Base-by-base conservation (phyloP, 2,329 filamentous ascomycete genomes). In the Pseudocercospora fuligena region DNA sequence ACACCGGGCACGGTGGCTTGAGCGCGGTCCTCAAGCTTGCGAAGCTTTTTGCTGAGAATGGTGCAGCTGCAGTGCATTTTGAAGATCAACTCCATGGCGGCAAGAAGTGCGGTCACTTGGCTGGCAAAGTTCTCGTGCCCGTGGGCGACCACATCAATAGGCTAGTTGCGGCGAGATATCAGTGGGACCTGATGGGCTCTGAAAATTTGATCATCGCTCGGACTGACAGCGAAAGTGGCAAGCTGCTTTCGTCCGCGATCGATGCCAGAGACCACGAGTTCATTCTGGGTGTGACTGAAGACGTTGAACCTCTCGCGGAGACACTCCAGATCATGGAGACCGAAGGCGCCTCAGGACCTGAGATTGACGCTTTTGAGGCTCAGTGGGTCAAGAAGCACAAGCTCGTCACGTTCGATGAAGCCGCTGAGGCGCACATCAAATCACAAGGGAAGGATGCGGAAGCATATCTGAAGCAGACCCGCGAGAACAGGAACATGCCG, bases 1-100 rank as follows among this genome's bases (percentile, higher is more conserved):
- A 99, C 79, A 98, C 94, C 11, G 95, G 88, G 25, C 95, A 98
- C 77, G 95, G 95, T 63, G 95, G 95, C 12, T 84, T 98, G 43
- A 94, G 93, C 1, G 92, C 95, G 0, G 94, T 99, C 2, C 85
- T 98, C 71, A 99, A 99, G 84, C 87, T 99, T 21, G 94, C 95
- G 47, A 99, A 98, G 82, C 88, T 98, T 7, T 99, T 99, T 74
- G 95, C 95, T 19, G 95, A 99, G 82, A 97, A 97, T 73, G 95
- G 95, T 61, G 95, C 95, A 0, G 95, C 95, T 0, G 95, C 91
- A 8, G 95, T 99, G 1, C 95, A 99, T 80, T 97, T 99, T 69
- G 95, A 99, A 80, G 95, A 99, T 77, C 95, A 99, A 81, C 87
- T 98, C 56, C 95, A 98, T 77, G 95, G 95, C 51, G 95, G 95